Percentiles rank a stretch among this genome's conserved stretches.
Conservation (phyloP, 2,329 filamentous ascomycete species). For the Diaporthe humulicola region DNA sequence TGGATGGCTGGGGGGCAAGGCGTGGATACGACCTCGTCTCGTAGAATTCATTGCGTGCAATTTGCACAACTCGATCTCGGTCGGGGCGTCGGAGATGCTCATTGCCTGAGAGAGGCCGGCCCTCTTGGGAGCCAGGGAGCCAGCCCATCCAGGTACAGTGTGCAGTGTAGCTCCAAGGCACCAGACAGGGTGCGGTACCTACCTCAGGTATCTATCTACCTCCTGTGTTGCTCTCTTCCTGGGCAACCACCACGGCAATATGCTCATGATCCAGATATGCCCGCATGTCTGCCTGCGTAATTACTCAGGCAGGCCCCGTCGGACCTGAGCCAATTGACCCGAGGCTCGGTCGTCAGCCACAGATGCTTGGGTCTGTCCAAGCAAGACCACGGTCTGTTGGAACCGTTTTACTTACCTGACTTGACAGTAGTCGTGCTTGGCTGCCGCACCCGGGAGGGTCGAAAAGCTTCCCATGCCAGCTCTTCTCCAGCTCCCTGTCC, state of each 20-base stretch:
- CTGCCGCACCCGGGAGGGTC: slow-evolving; percentile 27
- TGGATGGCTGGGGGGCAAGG: slow-evolving; percentile 20
- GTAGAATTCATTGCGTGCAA: slow-evolving; percentile 33
- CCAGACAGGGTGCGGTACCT: not conserved
- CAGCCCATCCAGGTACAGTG: slow-evolving; percentile 2
- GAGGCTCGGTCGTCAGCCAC: slow-evolving; percentile 19
- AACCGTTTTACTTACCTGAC: not conserved
- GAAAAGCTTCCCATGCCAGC: slow-evolving; percentile 24
- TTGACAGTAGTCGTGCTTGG: slow-evolving; percentile 28
- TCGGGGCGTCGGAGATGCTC: slow-evolving; percentile 20
- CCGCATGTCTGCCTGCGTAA: not conserved
- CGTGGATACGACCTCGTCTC: slow-evolving; percentile 24
- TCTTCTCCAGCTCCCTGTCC: slow-evolving; percentile 11
- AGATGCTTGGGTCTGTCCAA: not conserved
- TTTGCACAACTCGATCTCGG: slow-evolving; percentile 29
- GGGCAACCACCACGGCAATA: not conserved
- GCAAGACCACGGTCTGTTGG: not conserved
- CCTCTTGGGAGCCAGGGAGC: not conserved
- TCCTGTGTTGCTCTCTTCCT: not conserved
- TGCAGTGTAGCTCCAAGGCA: not conserved
- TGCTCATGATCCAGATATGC: slow-evolving; percentile 7
- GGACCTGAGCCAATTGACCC: not conserved
- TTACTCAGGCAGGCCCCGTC: not conserved
- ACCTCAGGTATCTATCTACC: not conserved
- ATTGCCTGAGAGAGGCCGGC: not conserved